Evolutionary conservation across 768 basidiomycete species (phyloP).

Genomic region (Xerocomus brunneocitrinus): DNA sequence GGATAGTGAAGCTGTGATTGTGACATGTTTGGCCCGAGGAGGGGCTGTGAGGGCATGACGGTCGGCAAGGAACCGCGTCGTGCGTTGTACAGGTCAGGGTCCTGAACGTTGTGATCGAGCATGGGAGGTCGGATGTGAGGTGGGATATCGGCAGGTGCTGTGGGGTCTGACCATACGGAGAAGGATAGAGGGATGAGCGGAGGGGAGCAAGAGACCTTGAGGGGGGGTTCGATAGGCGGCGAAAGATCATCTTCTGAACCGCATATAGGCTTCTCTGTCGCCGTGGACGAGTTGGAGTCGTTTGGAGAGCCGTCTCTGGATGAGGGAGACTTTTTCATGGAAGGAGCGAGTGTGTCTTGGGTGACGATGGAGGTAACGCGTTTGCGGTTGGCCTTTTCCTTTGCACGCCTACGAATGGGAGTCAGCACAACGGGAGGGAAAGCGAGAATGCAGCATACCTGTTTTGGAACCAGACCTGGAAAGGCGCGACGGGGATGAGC

Average conservation of each 20-base stretch:
- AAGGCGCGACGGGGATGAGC: constrained; percentile 19
- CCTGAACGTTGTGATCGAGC: constrained; percentile 19
- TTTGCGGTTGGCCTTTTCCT: constrained; percentile 68
- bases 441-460: constrained; percentile 40
- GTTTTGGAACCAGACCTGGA: constrained; percentile 90
- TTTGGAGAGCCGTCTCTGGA: constrained; percentile 28
- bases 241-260: constrained; percentile 13
- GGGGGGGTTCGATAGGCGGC: constrained; percentile 2
- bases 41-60: constrained; percentile 28
- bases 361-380: constrained; percentile 35
- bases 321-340: constrained; percentile 7
- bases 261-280: constrained; percentile 37
- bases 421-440: constrained; percentile 11
- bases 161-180: constrained; percentile 32
- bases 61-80: constrained; percentile 57
- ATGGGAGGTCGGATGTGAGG: constrained; percentile 22
- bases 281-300: constrained; percentile 32
- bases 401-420: constrained; percentile 57
- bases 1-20: constrained; percentile 32
- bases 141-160: constrained; percentile 23
- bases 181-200: constrained; percentile 11
- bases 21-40: constrained; percentile 27
- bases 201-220: constrained; percentile 24
- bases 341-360: constrained; percentile 9
- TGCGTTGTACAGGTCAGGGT: constrained; percentile 32